Evolutionary conservation across 257 asterid species (phyloP).

Genomic region (Solanum boliviense): DNA sequence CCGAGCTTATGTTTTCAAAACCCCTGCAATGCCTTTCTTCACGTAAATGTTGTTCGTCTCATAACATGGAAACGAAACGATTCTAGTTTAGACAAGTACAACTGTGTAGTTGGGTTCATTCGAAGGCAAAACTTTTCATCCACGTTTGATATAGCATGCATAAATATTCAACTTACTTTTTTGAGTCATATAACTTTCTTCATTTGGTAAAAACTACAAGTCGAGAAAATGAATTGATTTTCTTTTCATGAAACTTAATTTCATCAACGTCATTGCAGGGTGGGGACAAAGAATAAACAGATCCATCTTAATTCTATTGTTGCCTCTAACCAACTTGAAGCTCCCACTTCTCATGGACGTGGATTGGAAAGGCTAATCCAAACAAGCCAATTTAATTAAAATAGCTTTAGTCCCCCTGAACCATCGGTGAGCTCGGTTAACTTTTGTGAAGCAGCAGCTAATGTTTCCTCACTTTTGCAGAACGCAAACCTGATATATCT

Average conservation of each 20-base stretch:
- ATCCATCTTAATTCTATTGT: neutral
- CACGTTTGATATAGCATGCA: neutral
- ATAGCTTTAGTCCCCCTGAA: conserved; percentile 42
- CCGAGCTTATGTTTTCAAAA: too few species aligned
- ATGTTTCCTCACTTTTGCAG: conserved; percentile 66
- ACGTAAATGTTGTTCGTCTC: neutral
- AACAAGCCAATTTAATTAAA: neutral
- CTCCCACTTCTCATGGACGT: neutral
- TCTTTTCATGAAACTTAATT: neutral
- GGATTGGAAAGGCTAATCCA: neutral
- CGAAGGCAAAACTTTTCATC: neutral
- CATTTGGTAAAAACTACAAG: neutral
- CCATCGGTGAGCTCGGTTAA: conserved; percentile 29
- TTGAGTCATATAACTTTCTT: neutral
- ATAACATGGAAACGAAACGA: neutral
- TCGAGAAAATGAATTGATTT: neutral
- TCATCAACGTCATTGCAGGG: neutral
- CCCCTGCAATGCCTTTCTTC: too few species aligned
- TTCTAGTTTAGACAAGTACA: neutral
- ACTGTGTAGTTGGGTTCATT: neutral
- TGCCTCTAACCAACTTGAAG: neutral
- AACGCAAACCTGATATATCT: conserved; percentile 71
- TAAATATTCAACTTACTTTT: neutral
- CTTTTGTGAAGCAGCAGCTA: conserved; percentile 50
- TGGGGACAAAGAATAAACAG: neutral